A percentile compares a stretch with the other conserved stretches of the same genome.
Conservation (phyloP, 257 asterid genomes). For the Capsicum rhomboideum region DNA sequence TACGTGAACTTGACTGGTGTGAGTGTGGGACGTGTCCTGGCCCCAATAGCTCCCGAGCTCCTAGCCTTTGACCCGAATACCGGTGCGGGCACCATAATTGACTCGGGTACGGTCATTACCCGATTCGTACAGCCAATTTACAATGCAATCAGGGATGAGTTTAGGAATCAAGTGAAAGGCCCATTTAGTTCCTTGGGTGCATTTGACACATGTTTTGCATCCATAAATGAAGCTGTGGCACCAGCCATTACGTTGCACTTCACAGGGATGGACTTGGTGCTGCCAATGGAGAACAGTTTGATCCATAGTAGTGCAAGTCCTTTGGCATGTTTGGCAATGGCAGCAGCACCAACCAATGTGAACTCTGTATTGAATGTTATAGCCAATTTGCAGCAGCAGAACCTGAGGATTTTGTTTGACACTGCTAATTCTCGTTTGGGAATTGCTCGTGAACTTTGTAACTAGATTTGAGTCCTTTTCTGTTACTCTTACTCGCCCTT, state of each 20-base stretch:
- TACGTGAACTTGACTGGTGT: constrained; percentile 81
- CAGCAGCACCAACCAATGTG: constrained; percentile 58
- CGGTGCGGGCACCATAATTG: constrained; percentile 81
- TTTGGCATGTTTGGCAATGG: constrained; percentile 80
- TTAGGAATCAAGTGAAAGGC: constrained; percentile 49
- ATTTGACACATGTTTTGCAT: constrained; percentile 75
- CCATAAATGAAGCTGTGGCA: constrained; percentile 45
- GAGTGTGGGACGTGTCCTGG: constrained; percentile 59
- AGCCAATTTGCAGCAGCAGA: constrained; percentile 93
- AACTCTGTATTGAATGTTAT: constrained; percentile 66
- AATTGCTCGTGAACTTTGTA: constrained; percentile 75
- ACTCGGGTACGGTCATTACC: constrained; percentile 91
- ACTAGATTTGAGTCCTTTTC: constrained; percentile 17
- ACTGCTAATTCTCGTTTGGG: constrained; percentile 60
- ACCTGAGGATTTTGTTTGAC: constrained; percentile 72
- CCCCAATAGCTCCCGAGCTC: constrained; percentile 52
- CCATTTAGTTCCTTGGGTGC: constrained; percentile 65
- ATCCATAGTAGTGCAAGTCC: constrained; percentile 79
- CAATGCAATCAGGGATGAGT: constrained; percentile 51
- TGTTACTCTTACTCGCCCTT: not conserved
- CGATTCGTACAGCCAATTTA: constrained; percentile 61
- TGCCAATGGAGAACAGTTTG: constrained; percentile 74
- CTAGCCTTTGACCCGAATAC: constrained; percentile 53
- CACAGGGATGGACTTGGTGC: constrained; percentile 52
- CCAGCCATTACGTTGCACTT: constrained; percentile 54